A percentile compares a stretch with the other conserved stretches of the same genome.
Conservation (phyloP, 306 rosid genomes). For the Crataegus laevigata region DNA sequence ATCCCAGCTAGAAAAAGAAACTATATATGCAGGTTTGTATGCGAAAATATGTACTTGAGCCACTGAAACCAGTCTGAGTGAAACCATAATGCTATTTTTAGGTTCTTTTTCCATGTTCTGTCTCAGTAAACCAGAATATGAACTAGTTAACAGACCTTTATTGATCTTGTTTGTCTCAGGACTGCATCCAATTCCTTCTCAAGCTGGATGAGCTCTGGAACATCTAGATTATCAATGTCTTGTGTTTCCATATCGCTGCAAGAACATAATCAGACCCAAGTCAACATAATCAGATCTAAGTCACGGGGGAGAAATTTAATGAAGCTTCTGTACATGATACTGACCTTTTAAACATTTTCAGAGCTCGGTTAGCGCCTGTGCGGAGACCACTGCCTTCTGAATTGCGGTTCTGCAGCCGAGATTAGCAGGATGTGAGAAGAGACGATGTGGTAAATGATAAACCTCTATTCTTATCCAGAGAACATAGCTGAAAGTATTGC, state of each 20-base stretch:
- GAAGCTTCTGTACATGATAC: background rate
- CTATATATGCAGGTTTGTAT: background rate
- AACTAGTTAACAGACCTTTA: constrained; percentile 6
- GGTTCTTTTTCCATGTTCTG: background rate
- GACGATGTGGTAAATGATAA: background rate
- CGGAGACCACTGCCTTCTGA: background rate
- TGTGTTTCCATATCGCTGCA: constrained; percentile 14
- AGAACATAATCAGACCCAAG: background rate
- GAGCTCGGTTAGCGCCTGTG: background rate
- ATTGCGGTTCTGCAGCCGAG: background rate
- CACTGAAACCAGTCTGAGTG: background rate
- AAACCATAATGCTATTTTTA: background rate
- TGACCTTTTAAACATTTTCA: constrained; percentile 15
- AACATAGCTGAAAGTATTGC: background rate
- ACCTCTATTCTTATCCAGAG: background rate
- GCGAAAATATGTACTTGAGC: background rate
- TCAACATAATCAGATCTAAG: background rate
- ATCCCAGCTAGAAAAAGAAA: background rate
- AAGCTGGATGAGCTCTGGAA: constrained; percentile 11
- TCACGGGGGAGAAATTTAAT: background rate
- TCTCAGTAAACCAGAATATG: background rate
- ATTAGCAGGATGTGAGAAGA: background rate
- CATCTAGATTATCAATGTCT: constrained; percentile 13
- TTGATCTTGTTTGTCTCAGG: constrained; percentile 7
- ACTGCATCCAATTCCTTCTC: constrained; percentile 15